A percentile compares a stretch with the other conserved stretches of the same genome.
These are phyloP conservation scores for Chlorella sorokiniana DNA, from an alignment of 139 green algal genomes.

Conservation along the genomic window DNA sequence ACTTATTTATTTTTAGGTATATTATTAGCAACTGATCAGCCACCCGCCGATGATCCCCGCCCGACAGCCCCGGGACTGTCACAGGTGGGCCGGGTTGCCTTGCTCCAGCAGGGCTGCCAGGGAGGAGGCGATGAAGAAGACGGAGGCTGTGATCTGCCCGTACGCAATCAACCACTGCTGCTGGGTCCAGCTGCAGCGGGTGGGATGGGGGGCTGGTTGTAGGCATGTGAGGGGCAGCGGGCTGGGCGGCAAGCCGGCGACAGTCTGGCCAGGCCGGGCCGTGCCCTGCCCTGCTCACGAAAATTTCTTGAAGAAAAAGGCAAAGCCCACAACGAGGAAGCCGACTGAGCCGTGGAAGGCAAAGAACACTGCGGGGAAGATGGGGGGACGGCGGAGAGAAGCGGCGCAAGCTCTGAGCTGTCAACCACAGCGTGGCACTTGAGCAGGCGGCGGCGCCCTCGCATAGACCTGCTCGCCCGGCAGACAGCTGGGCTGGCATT, in stretches of 20 bases:
- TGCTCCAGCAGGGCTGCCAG: slow-evolving; percentile 12
- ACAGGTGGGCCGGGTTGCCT: slow-evolving; percentile 7
- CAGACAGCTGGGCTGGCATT: too few relatives aligned
- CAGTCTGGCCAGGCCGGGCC: too few relatives aligned
- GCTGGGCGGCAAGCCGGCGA: not conserved
- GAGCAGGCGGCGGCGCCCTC: not conserved
- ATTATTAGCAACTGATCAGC: too few relatives aligned
- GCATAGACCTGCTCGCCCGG: too few relatives aligned
- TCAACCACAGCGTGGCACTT: too few relatives aligned
- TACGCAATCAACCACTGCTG: not conserved
- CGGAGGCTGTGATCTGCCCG: not conserved
- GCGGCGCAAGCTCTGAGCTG: too few relatives aligned
- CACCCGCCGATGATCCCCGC: too few relatives aligned
- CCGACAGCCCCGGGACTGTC: too few relatives aligned
- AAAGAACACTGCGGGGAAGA: not conserved
- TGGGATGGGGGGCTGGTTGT: too few relatives aligned
- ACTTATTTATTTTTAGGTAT: too few relatives aligned
- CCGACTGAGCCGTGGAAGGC: not conserved
- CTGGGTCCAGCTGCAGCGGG: not conserved
- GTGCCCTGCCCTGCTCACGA: too few relatives aligned
- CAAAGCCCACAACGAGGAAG: not conserved
- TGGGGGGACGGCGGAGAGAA: not conserved
- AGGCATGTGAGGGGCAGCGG: not conserved
- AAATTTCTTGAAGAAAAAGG: not conserved
- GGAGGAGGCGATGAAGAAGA: not conserved